Evolutionary conservation across 1,284 basidiomycete species (phyloP).

Genomic region (Melampsora americana): DNA sequence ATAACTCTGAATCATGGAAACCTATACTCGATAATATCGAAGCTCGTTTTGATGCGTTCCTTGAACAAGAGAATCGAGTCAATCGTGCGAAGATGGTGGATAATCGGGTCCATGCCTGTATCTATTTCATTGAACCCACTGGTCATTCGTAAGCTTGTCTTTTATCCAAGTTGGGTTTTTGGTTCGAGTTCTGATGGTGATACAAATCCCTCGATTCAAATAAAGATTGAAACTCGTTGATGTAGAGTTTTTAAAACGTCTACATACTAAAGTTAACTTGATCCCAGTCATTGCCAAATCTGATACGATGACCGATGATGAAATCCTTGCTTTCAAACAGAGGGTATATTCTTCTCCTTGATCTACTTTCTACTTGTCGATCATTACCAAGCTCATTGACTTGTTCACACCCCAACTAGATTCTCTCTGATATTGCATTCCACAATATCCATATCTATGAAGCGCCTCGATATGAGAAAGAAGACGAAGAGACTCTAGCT

Average conservation of each 20-base stretch:
- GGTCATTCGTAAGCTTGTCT: conserved; percentile 77
- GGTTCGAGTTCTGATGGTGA: neutral
- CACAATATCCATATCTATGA: conserved; percentile 95
- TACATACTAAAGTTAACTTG: conserved; percentile 93
- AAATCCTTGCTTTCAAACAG: conserved; percentile 84
- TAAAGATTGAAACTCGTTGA: conserved; percentile 87
- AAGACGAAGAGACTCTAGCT: conserved; percentile 91
- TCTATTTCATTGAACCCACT: conserved; percentile 96
- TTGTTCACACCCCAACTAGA: conserved; percentile 58
- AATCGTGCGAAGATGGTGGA: conserved; percentile 81
- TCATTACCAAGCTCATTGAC: conserved; percentile 3
- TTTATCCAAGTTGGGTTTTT: neutral
- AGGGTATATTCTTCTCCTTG: conserved; percentile 60
- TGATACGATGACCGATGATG: conserved; percentile 93
- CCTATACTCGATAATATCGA: conserved; percentile 97
- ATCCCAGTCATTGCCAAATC: conserved; percentile 96
- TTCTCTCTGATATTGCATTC: conserved; percentile 82
- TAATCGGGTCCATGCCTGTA: conserved; percentile 67
- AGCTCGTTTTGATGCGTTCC: conserved; percentile 87
- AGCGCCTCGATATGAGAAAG: conserved; percentile 89
- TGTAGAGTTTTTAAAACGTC: conserved; percentile 92
- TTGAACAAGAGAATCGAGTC: conserved; percentile 96
- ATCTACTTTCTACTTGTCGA: neutral
- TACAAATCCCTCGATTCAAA: conserved; percentile 43
- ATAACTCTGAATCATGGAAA: conserved; percentile 97